Evolutionary conservation across 2,329 filamentous ascomycete species (phyloP), one percentile per base, ranked within the genome.

Genomic region (Colletotrichum simmondsii): DNA sequence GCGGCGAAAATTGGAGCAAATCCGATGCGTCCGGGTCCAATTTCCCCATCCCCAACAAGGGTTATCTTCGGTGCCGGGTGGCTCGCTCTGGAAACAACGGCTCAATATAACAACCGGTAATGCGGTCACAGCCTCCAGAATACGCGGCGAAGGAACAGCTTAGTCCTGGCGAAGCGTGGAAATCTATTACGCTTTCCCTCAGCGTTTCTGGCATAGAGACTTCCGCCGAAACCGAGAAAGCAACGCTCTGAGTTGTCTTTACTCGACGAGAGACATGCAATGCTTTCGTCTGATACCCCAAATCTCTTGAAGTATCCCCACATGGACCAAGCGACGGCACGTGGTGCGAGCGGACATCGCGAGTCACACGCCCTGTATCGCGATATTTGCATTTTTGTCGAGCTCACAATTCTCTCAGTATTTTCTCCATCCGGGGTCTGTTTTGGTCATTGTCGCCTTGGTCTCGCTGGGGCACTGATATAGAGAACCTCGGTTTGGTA

Each of bases 281-380:
- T 49, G 42, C 42, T 49, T n/a, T 49, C 42, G 42, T 49, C 42
- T 49, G 42, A 49, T 22, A 22, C 42, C 19, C 16, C 19, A 49
- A 22, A 11, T 49, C 7, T 22, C 42, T n/a, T 22, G 8, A n/a
- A 11, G 19, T 7, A 22, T 7, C 42, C 19, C 42, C 42, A 49
- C 7, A 49, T 49, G 19, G 5, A 22, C 42, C 19, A 11, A 11
- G 42, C 42, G 42, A 10, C n/a, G 19, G 42, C 42, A 49, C 42
- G 19, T 22, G 19, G 32, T 12, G 11, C 56, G 49, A 24, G 19
- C 12, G 32, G 22, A 30, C 28, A 53, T 46, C 53, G 42, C 65
- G 65, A 58, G 58, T 52, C 65, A 68, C 65, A 37, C 58, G 32
- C 65, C 56, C 68, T 71, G 68, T 49, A 61, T 32, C 10, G 49